A percentile compares a stretch with the other conserved stretches of the same genome.
These are phyloP conservation scores for Colletotrichum sp. DNA, from an alignment of 2,329 filamentous ascomycete genomes.

Conservation along the genomic window DNA sequence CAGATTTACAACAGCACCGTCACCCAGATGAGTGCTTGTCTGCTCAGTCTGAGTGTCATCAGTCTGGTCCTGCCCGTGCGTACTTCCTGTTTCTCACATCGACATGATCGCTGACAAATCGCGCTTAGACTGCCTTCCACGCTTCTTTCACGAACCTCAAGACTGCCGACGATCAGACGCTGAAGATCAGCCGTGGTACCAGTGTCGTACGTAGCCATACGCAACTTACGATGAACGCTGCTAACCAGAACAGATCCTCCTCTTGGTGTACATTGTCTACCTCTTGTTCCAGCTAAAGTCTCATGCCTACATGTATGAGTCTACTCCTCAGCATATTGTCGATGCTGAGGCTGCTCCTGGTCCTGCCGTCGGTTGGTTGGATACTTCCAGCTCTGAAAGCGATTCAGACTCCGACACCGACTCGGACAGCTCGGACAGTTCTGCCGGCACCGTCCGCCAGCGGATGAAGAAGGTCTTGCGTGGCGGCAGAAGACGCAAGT, in stretches of 20 bases:
- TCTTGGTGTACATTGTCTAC: constrained; percentile 84
- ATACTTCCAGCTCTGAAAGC: constrained; percentile 66
- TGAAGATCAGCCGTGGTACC: constrained; percentile 88
- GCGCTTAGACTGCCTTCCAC: constrained; percentile 79
- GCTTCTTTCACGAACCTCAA: constrained; percentile 74
- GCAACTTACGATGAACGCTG: neutral
- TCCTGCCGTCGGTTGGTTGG: constrained; percentile 80
- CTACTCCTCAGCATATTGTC: constrained; percentile 89
- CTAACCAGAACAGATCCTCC: constrained; percentile 60
- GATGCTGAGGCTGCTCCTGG: constrained; percentile 90
- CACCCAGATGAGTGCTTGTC: constrained; percentile 93
- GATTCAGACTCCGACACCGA: constrained; percentile 69
- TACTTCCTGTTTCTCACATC: constrained; percentile 40
- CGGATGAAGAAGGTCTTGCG: constrained; percentile 79
- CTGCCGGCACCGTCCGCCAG: constrained; percentile 70
- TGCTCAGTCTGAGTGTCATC: constrained; percentile 88
- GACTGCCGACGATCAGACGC: constrained; percentile 71
- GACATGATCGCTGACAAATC: constrained; percentile 29
- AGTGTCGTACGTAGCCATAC: constrained; percentile 68
- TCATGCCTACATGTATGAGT: constrained; percentile 90
- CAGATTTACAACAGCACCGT: constrained; percentile 93
- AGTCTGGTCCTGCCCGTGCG: constrained; percentile 82
- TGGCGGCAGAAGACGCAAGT: constrained; percentile 75
- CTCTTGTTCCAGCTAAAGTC: constrained; percentile 91
- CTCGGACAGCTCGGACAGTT: constrained; percentile 65